These are phyloP conservation scores for Cladosporium colombiae DNA, from an alignment of 2,329 filamentous ascomycete species.

Conservation along the genomic window DNA sequence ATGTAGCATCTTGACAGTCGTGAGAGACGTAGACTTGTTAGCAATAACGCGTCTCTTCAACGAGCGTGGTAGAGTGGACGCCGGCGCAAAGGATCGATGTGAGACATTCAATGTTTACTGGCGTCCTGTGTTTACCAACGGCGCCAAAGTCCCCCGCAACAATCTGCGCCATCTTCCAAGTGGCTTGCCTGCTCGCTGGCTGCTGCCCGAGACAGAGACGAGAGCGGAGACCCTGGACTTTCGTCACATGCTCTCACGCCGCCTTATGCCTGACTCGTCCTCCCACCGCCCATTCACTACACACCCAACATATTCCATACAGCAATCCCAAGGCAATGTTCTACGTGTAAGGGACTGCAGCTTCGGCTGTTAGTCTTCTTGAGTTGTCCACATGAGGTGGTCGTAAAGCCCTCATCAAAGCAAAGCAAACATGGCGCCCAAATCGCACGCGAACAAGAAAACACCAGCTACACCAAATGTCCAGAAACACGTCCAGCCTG, in stretches of 20 bases:
- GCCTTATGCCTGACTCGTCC: conserved; percentile 21
- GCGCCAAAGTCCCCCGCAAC: not conserved
- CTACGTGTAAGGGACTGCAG: conserved; percentile 45
- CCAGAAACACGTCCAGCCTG: conserved; percentile 18
- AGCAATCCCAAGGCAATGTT: conserved; percentile 23
- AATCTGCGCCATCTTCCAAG: not conserved
- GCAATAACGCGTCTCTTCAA: conserved; percentile 8
- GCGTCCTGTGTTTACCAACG: conserved; percentile 4
- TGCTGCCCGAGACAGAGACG: not conserved
- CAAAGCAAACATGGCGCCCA: conserved; percentile 47
- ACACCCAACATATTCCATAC: not conserved
- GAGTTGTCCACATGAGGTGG: conserved; percentile 23
- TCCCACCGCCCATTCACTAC: conserved; percentile 23
- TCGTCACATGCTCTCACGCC: conserved; percentile 7
- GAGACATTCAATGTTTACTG: conserved; percentile 6
- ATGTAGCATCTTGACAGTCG: conserved; percentile 31
- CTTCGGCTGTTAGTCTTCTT: conserved; percentile 48
- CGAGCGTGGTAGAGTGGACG: conserved; percentile 3
- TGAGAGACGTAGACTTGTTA: not conserved
- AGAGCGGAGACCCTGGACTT: not conserved
- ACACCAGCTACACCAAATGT: conserved; percentile 25
- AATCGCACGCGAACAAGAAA: conserved; percentile 42
- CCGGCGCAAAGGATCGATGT: conserved; percentile 12
- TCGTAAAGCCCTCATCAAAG: conserved; percentile 13
- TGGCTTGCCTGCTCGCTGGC: not conserved